Base-by-base conservation (phyloP, 1,284 basidiomycete genomes). In the Ceratorhiza oryzae-sativae region DNA sequence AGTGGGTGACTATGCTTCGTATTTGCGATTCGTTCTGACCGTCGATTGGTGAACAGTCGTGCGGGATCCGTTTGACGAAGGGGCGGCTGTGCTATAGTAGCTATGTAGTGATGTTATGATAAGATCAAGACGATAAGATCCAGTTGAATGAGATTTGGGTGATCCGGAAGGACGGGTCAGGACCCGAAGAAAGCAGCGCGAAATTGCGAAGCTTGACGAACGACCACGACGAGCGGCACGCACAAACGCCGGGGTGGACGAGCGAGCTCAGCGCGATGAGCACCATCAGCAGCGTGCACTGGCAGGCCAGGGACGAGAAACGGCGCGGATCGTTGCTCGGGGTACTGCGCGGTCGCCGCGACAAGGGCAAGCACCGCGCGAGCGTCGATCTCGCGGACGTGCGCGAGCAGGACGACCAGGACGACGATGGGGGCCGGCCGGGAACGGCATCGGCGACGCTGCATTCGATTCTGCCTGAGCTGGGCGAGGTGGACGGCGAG, bases 381-480 rank as follows among this genome's bases (percentile, higher is more conserved):
- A 42, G 39, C 53, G 68, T 59, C n/a, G 56, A 59, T 23, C 34
- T 46, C 20, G 27, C 15, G 15, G 56, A 56, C 49, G 49, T 55
- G 18, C 34, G 45, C 34, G 51, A 42, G 13, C 49, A 51, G 34
- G 30, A 32, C 76, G 83, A 86, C 48, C 86, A 88, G 76, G 91
- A 92, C 76, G 86, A 90, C 15, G 49, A 51, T 18, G 42, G n/a
- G 10, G 42, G 49, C 49, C 85, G 90, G 30, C 87, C 86, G 42
- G 91, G 91, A 20, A 91, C 90, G 0, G 88, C 90, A 77, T 86
- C 88, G 6, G 86, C 92, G 62, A 91, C 91, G 23, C 48, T 65
- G 46, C 62, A 32, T 12, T 65, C 62, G 62, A 65, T 65, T 6
- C 15, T 65, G 42, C 62, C 62, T 18, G 62, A 65, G 10, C 82